Evolutionary conservation across 345 rosid species (phyloP).

Genomic region (Reutealis trisperma): DNA sequence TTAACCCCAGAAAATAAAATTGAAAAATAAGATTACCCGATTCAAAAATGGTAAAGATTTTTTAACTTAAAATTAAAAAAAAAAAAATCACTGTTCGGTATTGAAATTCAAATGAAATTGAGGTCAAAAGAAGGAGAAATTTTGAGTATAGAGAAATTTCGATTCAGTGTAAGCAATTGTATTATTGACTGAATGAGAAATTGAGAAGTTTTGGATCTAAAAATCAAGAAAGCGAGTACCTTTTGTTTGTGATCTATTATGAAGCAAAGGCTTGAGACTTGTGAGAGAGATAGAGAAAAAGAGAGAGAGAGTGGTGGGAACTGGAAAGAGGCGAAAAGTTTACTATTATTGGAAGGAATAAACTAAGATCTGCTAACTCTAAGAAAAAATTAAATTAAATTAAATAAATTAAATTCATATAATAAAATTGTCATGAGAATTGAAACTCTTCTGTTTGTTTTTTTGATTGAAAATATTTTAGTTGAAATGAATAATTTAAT

Average conservation of each 20-base stretch:
- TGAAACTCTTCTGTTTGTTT: too few relatives aligned
- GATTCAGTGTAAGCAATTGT: background rate
- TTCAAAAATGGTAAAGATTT: background rate
- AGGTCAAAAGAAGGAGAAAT: background rate
- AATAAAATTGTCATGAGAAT: background rate
- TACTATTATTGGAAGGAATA: background rate
- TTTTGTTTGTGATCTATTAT: background rate
- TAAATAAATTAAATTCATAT: background rate
- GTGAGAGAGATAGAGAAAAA: background rate
- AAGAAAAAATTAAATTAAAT: background rate
- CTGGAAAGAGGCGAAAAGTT: background rate
- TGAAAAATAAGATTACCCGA: background rate
- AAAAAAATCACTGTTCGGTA: background rate
- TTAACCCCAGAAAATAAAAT: background rate
- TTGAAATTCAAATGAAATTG: background rate
- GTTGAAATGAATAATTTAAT: too few relatives aligned
- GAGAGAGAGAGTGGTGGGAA: background rate
- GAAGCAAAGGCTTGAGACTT: too few relatives aligned
- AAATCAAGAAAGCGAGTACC: background rate
- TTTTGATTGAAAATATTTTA: too few relatives aligned
- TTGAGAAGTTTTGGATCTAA: constrained; percentile 18
- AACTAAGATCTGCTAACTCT: background rate
- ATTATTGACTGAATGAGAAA: background rate
- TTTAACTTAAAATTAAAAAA: too few relatives aligned
- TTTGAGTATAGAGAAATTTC: too few relatives aligned